Base-by-base conservation (phyloP, 495 filamentous ascomycete genomes). In the Aspergillus sclerotiicarbonarius region DNA sequence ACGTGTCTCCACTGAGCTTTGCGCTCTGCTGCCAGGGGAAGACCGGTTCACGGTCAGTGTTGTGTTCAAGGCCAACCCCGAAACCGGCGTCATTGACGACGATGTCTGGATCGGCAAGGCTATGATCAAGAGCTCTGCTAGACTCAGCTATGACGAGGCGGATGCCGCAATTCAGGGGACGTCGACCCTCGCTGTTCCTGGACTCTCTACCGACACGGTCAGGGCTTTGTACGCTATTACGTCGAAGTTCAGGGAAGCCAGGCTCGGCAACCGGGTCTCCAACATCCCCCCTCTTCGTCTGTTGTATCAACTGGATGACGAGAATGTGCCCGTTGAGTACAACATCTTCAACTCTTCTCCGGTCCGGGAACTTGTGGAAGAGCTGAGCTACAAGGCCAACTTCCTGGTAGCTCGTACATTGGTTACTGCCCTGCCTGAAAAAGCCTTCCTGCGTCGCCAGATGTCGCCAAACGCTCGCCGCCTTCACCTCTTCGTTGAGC, bases 81-180 rank as follows among this genome's bases (percentile, higher is more conserved):
- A 85, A 47, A 91, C 84, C 54, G 92, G 92, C 44, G 83, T 80
- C 31, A 82, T 97, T 48, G 79, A 88, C 54, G 79, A 88, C 45
- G 87, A 93, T 52, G 87, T 87, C 13, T 98, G 93, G 93, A 85
- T 97, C 67, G 94, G 95, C 56, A 97, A 96, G 76, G 83, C 87
- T 70, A 84, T 98, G 47, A 88, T 96, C 71, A 94, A 92, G 83
- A 97, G 92, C 75, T 80, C 82, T 58, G 91, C 87, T 62, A 94
- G 88, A 71, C 72, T 98, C 46, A 82, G 86, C 49, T 92, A 96
- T 52, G 85, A 88, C 20, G 86, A 96, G 57, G 89, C 96, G 18
- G 91, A 98, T 68, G 78, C 87, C 13, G 82, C 92, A 25, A 80
- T 97, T 44, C 79, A 80, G 47, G 86, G 83, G 44, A 76, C 81